A percentile compares a stretch with the other conserved stretches of the same genome.
phyloP scores from a whole-genome alignment of 192 early-diverging fungal species.

The Haplosporangium gracile region DNA sequence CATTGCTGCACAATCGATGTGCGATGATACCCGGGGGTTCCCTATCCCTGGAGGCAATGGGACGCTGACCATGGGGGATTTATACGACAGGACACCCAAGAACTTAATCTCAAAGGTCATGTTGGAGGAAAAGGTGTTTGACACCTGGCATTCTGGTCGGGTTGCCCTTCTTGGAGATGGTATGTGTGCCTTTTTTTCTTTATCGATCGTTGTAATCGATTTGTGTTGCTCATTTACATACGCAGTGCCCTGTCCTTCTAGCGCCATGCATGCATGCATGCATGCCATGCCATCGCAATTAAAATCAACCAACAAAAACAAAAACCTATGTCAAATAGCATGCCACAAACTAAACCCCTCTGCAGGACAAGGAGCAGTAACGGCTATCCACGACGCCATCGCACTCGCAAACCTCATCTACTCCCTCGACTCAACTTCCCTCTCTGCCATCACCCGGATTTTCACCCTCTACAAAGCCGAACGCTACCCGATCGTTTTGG shows the following conservation, averaged over 20 bases:
- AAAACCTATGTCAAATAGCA: background rate
- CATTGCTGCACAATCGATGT: background rate
- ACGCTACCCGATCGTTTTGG: conserved; percentile 18
- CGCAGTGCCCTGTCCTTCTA: background rate
- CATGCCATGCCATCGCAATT: too few species aligned
- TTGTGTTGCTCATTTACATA: background rate
- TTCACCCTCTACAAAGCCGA: conserved; percentile 13
- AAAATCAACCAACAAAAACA: background rate
- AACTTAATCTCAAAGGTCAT: conserved; percentile 10
- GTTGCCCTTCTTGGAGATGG: conserved; percentile 22
- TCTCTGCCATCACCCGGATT: background rate
- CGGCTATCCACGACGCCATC: conserved; percentile 18
- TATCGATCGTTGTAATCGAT: background rate
- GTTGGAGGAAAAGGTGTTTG: conserved; percentile 24
- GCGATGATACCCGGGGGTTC: background rate
- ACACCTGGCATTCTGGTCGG: conserved; percentile 17
- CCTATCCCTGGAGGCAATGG: conserved; percentile 10
- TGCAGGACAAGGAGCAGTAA: conserved; percentile 13
- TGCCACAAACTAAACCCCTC: conserved; percentile 28
- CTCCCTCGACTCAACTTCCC: background rate
- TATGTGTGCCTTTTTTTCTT: background rate
- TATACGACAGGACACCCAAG: conserved; percentile 9
- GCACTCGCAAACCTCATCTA: conserved; percentile 15
- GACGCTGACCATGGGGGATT: conserved; percentile 5
- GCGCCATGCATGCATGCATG: background rate